Evolutionary conservation across 2,329 filamentous ascomycete species (phyloP).

Genomic region (Trichoderma sp.): DNA sequence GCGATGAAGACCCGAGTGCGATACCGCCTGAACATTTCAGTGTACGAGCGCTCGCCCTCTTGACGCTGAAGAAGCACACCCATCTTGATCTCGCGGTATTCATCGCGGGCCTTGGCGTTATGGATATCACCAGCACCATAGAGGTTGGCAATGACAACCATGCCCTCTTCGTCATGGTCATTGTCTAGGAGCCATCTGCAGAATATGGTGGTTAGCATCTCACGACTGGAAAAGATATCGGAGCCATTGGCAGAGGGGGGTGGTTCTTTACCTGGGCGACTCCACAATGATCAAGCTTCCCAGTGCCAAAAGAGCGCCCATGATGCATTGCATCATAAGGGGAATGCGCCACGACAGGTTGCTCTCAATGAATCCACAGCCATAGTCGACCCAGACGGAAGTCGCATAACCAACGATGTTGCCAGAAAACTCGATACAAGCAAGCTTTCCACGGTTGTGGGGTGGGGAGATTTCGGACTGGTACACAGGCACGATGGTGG

Average conservation of each 20-base stretch:
- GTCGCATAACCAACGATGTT: slow-evolving; percentile 95
- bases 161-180: slow-evolving; percentile 96
- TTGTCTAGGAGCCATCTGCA: slow-evolving; percentile 92
- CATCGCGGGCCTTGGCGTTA: slow-evolving; percentile 84
- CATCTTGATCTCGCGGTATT: slow-evolving; percentile 99
- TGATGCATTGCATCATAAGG: slow-evolving; percentile 86
- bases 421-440: slow-evolving; percentile 96
- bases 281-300: slow-evolving; percentile 94
- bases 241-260: not conserved
- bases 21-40: slow-evolving; percentile 94
- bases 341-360: slow-evolving; percentile 89
- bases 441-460: slow-evolving; percentile 91
- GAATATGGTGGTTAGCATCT: not conserved
- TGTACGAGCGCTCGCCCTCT: slow-evolving; percentile 88
- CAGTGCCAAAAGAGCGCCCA: slow-evolving; percentile 80
- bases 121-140: slow-evolving; percentile 96
- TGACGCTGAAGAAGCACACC: slow-evolving; percentile 88
- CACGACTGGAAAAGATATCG: not conserved
- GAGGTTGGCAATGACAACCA: slow-evolving; percentile 95
- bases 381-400: slow-evolving; percentile 98
- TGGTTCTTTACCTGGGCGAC: slow-evolving; percentile 72
- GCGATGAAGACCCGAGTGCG: slow-evolving; percentile 91
- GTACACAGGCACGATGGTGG: slow-evolving; percentile 89
- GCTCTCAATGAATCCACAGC: slow-evolving; percentile 83
- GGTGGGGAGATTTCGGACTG: slow-evolving; percentile 95